Evolutionary conservation across 2,329 filamentous ascomycete genomes (phyloP), one percentile per base, ranked within the genome.

Genomic region (Monilinia fructicola): DNA sequence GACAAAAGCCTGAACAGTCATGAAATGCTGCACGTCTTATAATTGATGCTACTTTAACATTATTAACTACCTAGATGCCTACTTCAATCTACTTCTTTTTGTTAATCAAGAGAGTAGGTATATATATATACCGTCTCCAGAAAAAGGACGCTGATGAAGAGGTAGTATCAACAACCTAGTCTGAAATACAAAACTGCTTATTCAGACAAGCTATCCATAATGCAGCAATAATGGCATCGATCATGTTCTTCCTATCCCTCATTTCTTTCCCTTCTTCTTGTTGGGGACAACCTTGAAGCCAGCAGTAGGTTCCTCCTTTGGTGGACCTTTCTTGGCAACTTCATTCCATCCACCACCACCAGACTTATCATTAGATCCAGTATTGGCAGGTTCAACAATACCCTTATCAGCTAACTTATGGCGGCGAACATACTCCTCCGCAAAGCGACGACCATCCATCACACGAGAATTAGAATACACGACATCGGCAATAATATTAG

Each of bases 271-370:
- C 86, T 97, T 97, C 87, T 97, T 98, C 78, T 95, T 93, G 70
- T 89, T 85, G 18, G 92, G 87, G 14, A 98, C 94, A 64, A 98
- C 91, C 82, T 95, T 95, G 81, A 97, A 98, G 31, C 83, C 85
- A 54, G 79, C 76, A 59, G 78, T 70, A 61, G 72, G 70, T 74
- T 72, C 78, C 74, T 80, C 79, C 69, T 77, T 79, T 66, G 81
- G 80, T 65, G 81, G 79, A 59, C 90, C 90, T 83, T 97, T 97
- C 88, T 98, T 98, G 1, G 95, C 95, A 63, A 99, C 95, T 80
- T 98, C 95, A 73, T 85, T 97, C 95, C 95, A 99, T 26, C 94
- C 94, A 65, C 91, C 89, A n/a, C 94, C 94, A 65, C 91, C 88
- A 35, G 79, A 75, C 60, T 79, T 81, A 71, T 79, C 81, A 54